Evolutionary conservation across 164 flowering plant genomes (phyloP), one percentile per base, ranked within the genome.

Genomic region (Stephania yunnanensis): DNA sequence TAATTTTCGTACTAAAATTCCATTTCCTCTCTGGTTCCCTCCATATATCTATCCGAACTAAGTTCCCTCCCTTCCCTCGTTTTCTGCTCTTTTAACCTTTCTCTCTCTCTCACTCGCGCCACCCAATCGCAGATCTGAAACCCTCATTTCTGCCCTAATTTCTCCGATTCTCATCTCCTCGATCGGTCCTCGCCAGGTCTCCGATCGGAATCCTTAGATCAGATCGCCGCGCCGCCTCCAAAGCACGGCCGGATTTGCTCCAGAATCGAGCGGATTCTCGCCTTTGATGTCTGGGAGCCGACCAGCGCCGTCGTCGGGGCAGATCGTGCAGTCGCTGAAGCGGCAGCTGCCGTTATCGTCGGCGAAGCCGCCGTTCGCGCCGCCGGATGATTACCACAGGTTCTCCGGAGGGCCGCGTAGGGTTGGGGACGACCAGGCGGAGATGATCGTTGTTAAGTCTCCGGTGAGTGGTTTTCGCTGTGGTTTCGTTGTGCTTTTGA

Each of bases 31-130:
- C 74, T 79, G 63, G 77, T 93, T 93, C 98, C 98, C 98, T 93
- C 98, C 98, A 92, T 88, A 90, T 88, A 87, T 86, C 90, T 78
- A 88, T 85, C 90, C 89, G 86, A 91, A 90, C 86, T 78, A 85
- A 88, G 80, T 86, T 90, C 89, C 91, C 86, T 86, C 91, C 68
- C 84, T 88, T 86, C 93, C 92, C 91, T 87, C 91, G 87, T 88
- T 86, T 86, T 82, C 86, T 85, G 78, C 89, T 74, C 52, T 82
- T 75, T 73, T 55, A 80, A 69, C 81, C 64, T 74, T 67, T 52
- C 61, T 42, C 74, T 66, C 58, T 55, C 76, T 44, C 77, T 61
- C 81, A 69, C 79, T 67, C 74, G 69, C 81, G 72, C 77, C 76
- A 74, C 22, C 29, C 53, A 50, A 80, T 30, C 80, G 69, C 68